phyloP scores from a whole-genome alignment of 495 filamentous ascomycete species.

The Trichoderma virens region DNA sequence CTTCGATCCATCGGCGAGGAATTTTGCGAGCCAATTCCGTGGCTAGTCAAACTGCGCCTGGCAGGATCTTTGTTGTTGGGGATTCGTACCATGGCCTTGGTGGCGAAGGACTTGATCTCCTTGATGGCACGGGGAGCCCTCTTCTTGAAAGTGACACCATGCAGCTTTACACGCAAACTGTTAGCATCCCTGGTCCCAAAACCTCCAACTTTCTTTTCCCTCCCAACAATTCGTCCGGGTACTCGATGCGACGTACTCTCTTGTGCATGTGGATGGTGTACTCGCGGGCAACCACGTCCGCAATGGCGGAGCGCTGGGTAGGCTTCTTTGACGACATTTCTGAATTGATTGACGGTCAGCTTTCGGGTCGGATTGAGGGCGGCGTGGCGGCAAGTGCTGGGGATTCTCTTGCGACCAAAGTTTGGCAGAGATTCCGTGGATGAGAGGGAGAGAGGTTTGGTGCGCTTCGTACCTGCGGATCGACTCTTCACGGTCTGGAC shows the following conservation, averaged over 20 bases:
- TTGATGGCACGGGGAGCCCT: constrained; percentile 95
- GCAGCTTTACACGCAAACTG: constrained; percentile 51
- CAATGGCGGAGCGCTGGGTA: constrained; percentile 78
- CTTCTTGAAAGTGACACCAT: constrained; percentile 99
- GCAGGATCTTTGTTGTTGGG: constrained; percentile 11
- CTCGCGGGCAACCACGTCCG: constrained; percentile 96
- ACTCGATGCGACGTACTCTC: constrained; percentile 67
- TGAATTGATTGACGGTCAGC: constrained; percentile 21
- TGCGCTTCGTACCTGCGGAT: constrained; percentile 13
- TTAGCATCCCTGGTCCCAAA: constrained; percentile 14
- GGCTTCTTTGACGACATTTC: constrained; percentile 72
- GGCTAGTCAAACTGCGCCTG: not conserved
- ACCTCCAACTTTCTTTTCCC: not conserved
- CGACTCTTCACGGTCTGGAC: constrained; percentile 10
- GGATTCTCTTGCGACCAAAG: constrained; percentile 1
- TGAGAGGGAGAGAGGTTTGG: not conserved
- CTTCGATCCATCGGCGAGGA: not conserved
- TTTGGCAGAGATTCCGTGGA: constrained; percentile 1
- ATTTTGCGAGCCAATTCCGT: not conserved
- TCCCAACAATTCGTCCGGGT: constrained; percentile 18
- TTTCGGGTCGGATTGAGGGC: not conserved
- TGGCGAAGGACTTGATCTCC: constrained; percentile 92
- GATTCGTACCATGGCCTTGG: constrained; percentile 83
- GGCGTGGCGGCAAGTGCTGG: not conserved
- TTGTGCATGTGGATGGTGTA: constrained; percentile 99